A percentile compares a stretch with the other conserved stretches of the same genome.
Evolutionary conservation across 2,329 filamentous ascomycete species (phyloP).

Genomic region (Tolypocladium album): DNA sequence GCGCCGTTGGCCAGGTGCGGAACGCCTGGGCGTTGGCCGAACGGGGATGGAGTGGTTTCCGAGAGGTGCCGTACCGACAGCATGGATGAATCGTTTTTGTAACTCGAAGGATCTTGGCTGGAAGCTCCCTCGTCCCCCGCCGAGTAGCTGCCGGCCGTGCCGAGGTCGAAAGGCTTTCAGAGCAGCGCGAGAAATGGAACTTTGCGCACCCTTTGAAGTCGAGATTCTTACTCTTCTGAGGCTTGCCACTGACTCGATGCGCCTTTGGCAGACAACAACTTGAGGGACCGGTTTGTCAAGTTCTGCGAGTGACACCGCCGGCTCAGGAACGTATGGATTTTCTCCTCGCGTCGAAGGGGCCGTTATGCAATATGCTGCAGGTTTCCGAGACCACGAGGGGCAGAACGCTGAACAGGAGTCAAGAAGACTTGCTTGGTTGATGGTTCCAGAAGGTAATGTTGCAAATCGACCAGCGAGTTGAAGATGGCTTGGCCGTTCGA

Average conservation of each 20-base stretch:
- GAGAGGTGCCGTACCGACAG: slow-evolving; percentile 34
- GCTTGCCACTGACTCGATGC: background rate
- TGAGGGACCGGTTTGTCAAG: background rate
- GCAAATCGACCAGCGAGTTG: background rate
- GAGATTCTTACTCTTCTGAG: background rate
- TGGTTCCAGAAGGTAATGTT: background rate
- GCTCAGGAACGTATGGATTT: background rate
- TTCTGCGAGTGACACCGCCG: background rate
- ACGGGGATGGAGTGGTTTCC: slow-evolving; percentile 32
- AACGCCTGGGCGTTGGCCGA: slow-evolving; percentile 49
- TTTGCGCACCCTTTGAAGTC: background rate
- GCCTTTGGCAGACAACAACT: background rate
- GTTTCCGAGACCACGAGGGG: background rate
- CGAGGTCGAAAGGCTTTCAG: background rate
- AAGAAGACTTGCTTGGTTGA: background rate
- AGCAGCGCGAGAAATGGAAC: background rate
- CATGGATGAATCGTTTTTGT: slow-evolving; percentile 34
- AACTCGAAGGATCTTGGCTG: slow-evolving; percentile 31
- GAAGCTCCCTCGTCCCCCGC: background rate
- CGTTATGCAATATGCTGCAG: background rate
- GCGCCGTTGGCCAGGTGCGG: slow-evolving; percentile 44
- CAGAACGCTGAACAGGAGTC: background rate
- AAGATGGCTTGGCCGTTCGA: background rate
- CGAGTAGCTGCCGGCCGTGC: too few species aligned
- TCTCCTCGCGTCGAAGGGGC: background rate